Conservation (phyloP, 2,329 filamentous ascomycete genomes). For the Apiospora arundinis region DNA sequence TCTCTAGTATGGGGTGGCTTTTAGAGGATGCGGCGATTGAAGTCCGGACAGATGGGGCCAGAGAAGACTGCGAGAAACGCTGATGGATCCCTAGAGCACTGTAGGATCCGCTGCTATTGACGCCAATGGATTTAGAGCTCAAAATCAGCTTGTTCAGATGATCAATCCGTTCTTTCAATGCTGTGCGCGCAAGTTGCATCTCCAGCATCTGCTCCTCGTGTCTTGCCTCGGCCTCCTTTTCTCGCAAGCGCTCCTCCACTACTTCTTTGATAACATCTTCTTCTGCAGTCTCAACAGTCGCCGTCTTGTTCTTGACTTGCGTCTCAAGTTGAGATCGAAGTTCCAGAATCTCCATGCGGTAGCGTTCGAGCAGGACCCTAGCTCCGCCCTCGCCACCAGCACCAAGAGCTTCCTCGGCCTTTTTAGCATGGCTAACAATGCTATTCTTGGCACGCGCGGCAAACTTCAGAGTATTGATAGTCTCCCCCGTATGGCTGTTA, state of each 20-base stretch:
- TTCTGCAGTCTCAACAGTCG: constrained; percentile 62
- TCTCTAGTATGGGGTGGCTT: constrained; percentile 60
- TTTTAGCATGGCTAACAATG: constrained; percentile 96
- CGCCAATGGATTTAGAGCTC: constrained; percentile 93
- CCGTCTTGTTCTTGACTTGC: constrained; percentile 73
- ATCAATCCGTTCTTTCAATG: constrained; percentile 95
- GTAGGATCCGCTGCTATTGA: constrained; percentile 79
- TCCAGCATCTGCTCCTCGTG: constrained; percentile 98
- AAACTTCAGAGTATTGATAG: constrained; percentile 95
- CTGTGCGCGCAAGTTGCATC: constrained; percentile 96
- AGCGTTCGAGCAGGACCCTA: constrained; percentile 87
- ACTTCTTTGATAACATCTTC: constrained; percentile 68
- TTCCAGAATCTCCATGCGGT: constrained; percentile 89
- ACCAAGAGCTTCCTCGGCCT: constrained; percentile 86
- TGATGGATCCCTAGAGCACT: constrained; percentile 71
- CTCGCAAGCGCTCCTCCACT: constrained; percentile 74
- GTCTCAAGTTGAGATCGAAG: constrained; percentile 80
- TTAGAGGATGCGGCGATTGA: constrained; percentile 70
- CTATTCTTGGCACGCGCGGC: constrained; percentile 97
- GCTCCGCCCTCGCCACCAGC: constrained; percentile 84
- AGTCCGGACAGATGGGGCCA: constrained; percentile 66
- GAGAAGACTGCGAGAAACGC: constrained; percentile 65
- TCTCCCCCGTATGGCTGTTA: constrained; percentile 82
- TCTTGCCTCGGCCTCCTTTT: constrained; percentile 81
- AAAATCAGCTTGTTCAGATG: constrained; percentile 94